Conservation (phyloP, 257 asterid genomes). For the Solanum ahanhuiri region DNA sequence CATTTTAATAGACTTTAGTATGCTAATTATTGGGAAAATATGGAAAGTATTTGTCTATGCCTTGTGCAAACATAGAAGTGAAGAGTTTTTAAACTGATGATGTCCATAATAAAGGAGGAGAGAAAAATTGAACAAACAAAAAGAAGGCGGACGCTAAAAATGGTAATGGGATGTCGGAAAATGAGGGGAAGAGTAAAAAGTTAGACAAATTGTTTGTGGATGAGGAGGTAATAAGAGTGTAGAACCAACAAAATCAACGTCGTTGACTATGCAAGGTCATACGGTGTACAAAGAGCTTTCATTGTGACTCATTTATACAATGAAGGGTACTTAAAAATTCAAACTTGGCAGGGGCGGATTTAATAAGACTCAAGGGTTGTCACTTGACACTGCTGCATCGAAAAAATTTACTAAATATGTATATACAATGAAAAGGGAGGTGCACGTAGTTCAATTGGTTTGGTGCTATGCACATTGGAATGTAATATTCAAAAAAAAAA, state of each 20-base stretch:
- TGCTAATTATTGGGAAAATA: not conserved
- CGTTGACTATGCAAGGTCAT: not conserved
- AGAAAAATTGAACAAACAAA: not conserved
- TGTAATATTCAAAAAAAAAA: no score
- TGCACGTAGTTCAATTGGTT: no score
- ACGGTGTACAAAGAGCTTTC: not conserved
- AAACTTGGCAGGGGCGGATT: not conserved
- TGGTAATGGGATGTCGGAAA: no score
- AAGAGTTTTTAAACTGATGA: not conserved
- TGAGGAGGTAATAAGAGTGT: not conserved
- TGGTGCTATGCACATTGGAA: no score
- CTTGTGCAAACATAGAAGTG: not conserved
- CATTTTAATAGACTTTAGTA: not conserved
- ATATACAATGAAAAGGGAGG: no score
- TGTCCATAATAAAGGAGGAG: not conserved
- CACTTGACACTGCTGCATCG: no score
- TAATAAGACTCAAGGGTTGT: no score
- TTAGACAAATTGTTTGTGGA: no score
- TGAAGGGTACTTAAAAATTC: not conserved
- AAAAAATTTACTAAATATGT: no score
- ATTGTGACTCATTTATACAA: not conserved
- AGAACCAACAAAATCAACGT: not conserved
- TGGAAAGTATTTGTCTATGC: not conserved
- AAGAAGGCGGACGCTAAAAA: not conserved
- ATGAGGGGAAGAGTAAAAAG: no score